phyloP scores from a whole-genome alignment of 2,329 filamentous ascomycete species.

The Diaporthe longicolla region DNA sequence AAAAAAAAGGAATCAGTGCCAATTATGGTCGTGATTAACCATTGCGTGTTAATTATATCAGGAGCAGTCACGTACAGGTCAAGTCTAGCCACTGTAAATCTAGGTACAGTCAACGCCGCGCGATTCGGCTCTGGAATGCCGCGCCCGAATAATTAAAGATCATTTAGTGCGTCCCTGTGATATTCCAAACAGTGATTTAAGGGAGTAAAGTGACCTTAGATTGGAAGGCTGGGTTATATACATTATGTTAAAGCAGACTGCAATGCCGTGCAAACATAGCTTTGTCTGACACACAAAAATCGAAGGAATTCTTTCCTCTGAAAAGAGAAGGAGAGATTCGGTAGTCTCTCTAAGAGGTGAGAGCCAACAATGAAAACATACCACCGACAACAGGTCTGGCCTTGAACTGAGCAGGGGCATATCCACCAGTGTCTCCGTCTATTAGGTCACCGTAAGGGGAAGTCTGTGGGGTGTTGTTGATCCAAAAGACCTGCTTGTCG shows the following conservation, averaged over 20 bases:
- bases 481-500: conserved; percentile 77
- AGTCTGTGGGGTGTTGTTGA: conserved; percentile 72
- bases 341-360: conserved; percentile 53
- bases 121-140: too few relatives aligned
- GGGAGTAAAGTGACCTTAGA: neutral
- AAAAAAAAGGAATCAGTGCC: too few relatives aligned
- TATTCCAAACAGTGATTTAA: neutral
- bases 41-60: neutral
- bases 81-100: neutral
- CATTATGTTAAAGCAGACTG: neutral
- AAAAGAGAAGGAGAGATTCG: too few relatives aligned
- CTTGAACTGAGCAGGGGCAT: conserved; percentile 76
- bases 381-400: conserved; percentile 86
- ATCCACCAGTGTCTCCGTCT: conserved; percentile 78
- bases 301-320: neutral
- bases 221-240: neutral
- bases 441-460: conserved; percentile 81
- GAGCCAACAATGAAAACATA: conserved; percentile 82
- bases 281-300: neutral
- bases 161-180: too few relatives aligned
- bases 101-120: neutral
- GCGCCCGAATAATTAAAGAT: too few relatives aligned
- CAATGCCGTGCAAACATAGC: neutral
- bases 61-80: too few relatives aligned
- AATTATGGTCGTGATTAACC: neutral